These are phyloP conservation scores for Besnoitia besnoiti DNA, from an alignment of 169 alveolate genomes.

Conservation along the genomic window DNA sequence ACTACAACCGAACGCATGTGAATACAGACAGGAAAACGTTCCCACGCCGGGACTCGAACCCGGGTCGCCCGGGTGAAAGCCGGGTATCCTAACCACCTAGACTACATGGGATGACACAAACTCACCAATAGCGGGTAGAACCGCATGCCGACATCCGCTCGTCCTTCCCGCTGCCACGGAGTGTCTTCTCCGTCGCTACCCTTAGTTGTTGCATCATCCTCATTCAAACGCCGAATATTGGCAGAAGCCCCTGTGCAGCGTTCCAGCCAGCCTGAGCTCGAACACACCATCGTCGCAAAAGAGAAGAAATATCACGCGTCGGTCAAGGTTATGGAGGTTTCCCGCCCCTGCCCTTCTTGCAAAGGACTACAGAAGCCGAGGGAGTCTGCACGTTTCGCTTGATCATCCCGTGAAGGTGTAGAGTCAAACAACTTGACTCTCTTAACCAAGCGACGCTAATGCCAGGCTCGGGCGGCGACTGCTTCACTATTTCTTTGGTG, in stretches of 20 bases:
- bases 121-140: constrained; percentile 29
- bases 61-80: constrained; percentile 99
- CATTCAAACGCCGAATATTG: not conserved
- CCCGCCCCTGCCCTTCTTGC: too few species aligned
- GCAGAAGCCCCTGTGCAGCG: constrained; percentile 18
- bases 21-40: not conserved
- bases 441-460: too few species aligned
- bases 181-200: not conserved
- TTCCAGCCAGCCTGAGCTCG: constrained; percentile 10
- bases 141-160: constrained; percentile 35
- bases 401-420: too few species aligned
- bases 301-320: too few species aligned
- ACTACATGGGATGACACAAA: constrained; percentile 89
- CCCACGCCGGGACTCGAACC: constrained; percentile 98
- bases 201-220: not conserved
- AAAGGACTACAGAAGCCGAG: too few species aligned
- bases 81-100: constrained; percentile 98
- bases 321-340: too few species aligned
- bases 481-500: too few species aligned
- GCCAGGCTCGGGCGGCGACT: too few species aligned
- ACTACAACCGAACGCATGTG: not conserved
- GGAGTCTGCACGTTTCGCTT: too few species aligned
- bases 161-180: not conserved
- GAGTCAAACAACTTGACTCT: too few species aligned
- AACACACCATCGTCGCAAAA: too few species aligned